Base-by-base conservation (phyloP, 140 eudicot genomes). In the Erigeron philadelphicus region DNA sequence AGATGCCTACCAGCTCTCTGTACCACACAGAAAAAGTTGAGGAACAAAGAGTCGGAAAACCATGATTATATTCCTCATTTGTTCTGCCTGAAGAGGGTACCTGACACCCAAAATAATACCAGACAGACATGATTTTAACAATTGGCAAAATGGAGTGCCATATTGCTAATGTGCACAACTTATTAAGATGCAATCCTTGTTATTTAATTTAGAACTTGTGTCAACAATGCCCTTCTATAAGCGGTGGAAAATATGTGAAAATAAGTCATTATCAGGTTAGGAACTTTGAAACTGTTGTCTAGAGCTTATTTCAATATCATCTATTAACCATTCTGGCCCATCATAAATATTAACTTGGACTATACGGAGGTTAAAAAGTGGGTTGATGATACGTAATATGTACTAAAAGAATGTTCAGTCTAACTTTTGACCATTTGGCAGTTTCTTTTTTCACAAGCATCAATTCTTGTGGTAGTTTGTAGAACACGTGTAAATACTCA, bases 1-100 rank as follows among this genome's bases (percentile, higher is more conserved):
- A 15, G 23, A 69, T 59, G 80, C 84, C 53, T 75, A 89, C 96
- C 95, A 89, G 71, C 65, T 84, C 90, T 60, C 78, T 86, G 48
- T 87, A 89, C 96, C 96, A 89, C 68, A 87, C 87, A 18, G 40
- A 35, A 73, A 86, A 84, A 63, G 96, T 89, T 71, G 91, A 72
- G 67, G 91, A 71, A 72, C 95, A 84, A 41, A 89, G 84, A 41
- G 87, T 86, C 11, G 96, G 83, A 76, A 89, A 89, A 68, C 84
- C 81, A 71, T 78, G 83, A 77, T 50, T 68, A 71, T 66, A 74
- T 50, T 60, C 84, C 12, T 25, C 41, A 18, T 81, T 63, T 44
- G 77, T 57, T 81, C 79, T 71, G 66, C 77, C 65, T 19, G 77
- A 66, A 53, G 85, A 42, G 19, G 81, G 72, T 60, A 80, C 91